Base-by-base conservation (phyloP, 345 rosid species). In the Dimocarpus longan region DNA sequence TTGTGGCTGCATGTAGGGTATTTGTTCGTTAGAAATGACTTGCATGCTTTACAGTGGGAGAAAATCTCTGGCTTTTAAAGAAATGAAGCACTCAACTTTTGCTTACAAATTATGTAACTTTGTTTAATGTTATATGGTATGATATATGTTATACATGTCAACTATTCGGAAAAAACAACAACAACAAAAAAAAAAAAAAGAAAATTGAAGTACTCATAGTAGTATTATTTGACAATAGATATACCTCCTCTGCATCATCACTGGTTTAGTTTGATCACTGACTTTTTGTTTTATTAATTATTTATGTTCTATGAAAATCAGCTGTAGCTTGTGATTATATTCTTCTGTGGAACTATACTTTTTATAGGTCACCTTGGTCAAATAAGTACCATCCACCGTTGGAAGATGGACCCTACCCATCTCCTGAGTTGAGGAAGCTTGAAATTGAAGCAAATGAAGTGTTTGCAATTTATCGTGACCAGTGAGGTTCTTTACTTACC, bases 401-500 rank as follows among this genome's bases (percentile, higher is more conserved):
- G 84, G 95, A 91, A 76, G 99, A 93, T 83, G 98, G 95, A 5
- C 91, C 79, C 6, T 90, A 83, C 77, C 99, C 98, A 24, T 91
- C 99, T 18, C 66, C 88, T 40, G 90, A 88, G 77, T 82, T 95
- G 82, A 92, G 99, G 87, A 90, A 94, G 70, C 94, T 93, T 32
- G 99, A 95, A 86, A 85, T 89, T 68, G 98, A 95, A 86, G 98
- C 98, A 9, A 95, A 95, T 50, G 99, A 92, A 2, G 81, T 94
- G 83, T 95, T 95, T 83, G 79, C 95, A 77, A 78, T 92, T 78
- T 95, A 95, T 80, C 91, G 94, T 93, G 99, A 95, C 94, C 99
- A 95, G 99, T 95, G 97, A 95, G 99, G 93, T 91, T 92, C 97
- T 90, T 93, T 80, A 68, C 94, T 89, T 91, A 80, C 89, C 92